Conservation (phyloP, 306 rosid genomes). For the Heteromeles arbutifolia region DNA sequence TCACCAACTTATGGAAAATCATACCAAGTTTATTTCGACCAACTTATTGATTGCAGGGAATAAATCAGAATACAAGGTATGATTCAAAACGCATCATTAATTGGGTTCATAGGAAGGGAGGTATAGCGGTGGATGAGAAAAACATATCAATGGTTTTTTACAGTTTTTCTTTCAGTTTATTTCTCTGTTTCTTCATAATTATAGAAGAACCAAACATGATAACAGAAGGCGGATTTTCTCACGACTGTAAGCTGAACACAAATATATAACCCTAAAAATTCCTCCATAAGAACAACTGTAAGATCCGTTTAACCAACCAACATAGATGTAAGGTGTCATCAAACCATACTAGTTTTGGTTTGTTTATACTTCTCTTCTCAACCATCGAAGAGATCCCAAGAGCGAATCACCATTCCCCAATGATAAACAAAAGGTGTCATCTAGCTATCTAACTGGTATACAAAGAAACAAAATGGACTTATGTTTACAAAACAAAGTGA, state of each 20-base stretch:
- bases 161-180: no score
- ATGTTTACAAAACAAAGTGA: not conserved
- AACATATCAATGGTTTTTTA: no score
- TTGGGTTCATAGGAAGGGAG: not conserved
- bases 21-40: not conserved
- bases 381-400: not conserved
- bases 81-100: not conserved
- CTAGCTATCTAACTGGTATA: not conserved
- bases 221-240: not conserved
- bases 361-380: not conserved
- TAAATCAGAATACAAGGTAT: not conserved
- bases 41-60: not conserved
- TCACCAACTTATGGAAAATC: not conserved
- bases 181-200: no score
- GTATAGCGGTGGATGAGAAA: no score
- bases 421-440: not conserved
- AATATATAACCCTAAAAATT: not conserved
- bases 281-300: not conserved
- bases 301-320: no score
- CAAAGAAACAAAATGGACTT: not conserved
- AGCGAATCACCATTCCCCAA: not conserved
- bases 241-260: not conserved
- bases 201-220: not conserved
- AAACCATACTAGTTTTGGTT: not conserved
- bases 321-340: not conserved